Conservation (phyloP, 257 asterid species). For the Solanum tarapatanum region DNA sequence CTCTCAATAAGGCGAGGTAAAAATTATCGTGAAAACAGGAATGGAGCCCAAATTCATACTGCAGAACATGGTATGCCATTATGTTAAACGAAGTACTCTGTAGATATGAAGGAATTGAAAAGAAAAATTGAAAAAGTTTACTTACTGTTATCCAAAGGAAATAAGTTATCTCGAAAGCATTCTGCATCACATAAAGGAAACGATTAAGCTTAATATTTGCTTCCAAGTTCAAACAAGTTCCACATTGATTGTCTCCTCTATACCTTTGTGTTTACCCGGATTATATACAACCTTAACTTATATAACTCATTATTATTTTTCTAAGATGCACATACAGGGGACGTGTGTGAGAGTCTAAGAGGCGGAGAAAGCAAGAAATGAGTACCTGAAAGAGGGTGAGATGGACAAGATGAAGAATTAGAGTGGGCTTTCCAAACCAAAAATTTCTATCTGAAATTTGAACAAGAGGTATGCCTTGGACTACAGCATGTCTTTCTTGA, state of each 20-base stretch:
- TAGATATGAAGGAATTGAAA: background rate
- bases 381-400: constrained; percentile 81
- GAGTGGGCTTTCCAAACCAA: constrained; percentile 68
- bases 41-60: constrained; percentile 84
- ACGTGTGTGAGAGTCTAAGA: background rate
- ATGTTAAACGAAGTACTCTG: background rate
- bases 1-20: constrained; percentile 49
- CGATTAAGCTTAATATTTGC: background rate
- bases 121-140: background rate
- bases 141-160: constrained; percentile 84
- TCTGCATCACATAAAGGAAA: constrained; percentile 31
- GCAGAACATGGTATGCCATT: constrained; percentile 9
- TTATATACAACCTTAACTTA: too few species aligned
- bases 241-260: background rate
- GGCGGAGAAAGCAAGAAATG: background rate
- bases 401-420: constrained; percentile 66
- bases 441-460: constrained; percentile 84
- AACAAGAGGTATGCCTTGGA: constrained; percentile 94
- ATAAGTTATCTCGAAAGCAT: constrained; percentile 90
- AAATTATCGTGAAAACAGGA: constrained; percentile 75
- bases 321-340: background rate
- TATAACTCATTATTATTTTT: background rate
- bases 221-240: background rate
- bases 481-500: constrained; percentile 87
- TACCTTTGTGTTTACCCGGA: too few species aligned